Base-by-base conservation (phyloP, 345 rosid species). In the Brassica napus region DNA sequence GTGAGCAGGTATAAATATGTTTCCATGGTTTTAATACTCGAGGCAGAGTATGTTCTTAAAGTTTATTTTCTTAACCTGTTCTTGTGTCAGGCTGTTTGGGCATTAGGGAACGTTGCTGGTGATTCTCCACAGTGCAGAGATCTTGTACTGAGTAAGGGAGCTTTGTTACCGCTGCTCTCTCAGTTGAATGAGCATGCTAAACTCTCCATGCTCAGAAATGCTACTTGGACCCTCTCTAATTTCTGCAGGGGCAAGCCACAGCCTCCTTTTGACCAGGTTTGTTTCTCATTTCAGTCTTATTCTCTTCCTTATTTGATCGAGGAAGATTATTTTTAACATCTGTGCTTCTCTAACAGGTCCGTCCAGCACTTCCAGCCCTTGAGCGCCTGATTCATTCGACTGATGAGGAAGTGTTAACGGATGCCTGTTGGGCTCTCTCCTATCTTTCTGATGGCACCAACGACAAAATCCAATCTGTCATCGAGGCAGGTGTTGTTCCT, bases 371-470 rank as follows among this genome's bases (percentile, higher is more conserved):
- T 74, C 98, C 99, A 23, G 89, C 97, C 6, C 94, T 93, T 66
- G 91, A 85, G 39, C 96, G 84, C 9, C 90, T 95, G 68, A 83
- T 95, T 69, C 92, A 93, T 83, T 91, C 97, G 1, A 90, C 82
- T 71, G 99, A 95, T 71, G 99, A 95, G 77, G 99, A 95, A 87
- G 99, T 95, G 69, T 83, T 95, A 80, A 93, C 97, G 2, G 99
- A 93, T 84, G 94, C 98, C 37, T 95, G 99, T 74, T 95, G 99
- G 99, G 98, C 98, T 8, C 92, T 95, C 35, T 95, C 98, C 4
- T 95, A 93, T 80, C 91, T 95, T 35, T 93, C 97, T 70, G 98
- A 95, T 86, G 99, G 99, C 57, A 90, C 94, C 32, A 95, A 95
- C 82, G 99, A 93, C 83, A 93, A 93, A 87, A 93, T 95, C 76